phyloP scores from a whole-genome alignment of 1,139 yeast species.

The Lodderomyces beijingensis region DNA sequence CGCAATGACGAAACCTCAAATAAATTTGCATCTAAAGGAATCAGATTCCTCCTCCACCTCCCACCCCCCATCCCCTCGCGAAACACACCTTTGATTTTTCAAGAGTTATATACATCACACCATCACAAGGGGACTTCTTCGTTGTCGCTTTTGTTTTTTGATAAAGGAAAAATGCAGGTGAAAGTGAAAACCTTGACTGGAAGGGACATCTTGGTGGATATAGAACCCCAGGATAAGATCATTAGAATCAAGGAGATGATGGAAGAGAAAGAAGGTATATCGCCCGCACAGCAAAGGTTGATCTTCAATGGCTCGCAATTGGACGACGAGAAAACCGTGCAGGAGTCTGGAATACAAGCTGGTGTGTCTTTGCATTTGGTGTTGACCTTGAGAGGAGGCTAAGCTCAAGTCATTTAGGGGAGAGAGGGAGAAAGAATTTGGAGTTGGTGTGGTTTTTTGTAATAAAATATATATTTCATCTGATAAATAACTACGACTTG shows the following conservation, averaged over 20 bases:
- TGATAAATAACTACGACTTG: neutral
- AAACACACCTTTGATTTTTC: too few species aligned
- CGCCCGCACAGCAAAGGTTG: conserved; percentile 92
- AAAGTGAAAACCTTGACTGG: conserved; percentile 77
- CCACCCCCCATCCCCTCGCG: too few species aligned
- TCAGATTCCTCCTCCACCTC: too few species aligned
- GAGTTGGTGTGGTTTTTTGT: too few species aligned
- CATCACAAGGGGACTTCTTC: too few species aligned
- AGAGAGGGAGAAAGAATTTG: too few species aligned
- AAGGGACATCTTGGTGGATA: conserved; percentile 78
- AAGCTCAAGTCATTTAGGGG: too few species aligned
- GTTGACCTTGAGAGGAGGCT: conserved; percentile 85
- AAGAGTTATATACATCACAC: too few species aligned
- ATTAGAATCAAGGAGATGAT: conserved; percentile 84
- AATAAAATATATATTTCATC: neutral
- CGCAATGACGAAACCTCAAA: too few species aligned
- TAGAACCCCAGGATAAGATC: conserved; percentile 72
- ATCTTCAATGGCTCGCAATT: conserved; percentile 90
- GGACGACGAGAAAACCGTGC: conserved; percentile 71
- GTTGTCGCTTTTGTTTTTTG: neutral
- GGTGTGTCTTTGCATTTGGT: conserved; percentile 89
- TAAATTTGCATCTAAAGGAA: too few species aligned
- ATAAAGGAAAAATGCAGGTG: conserved; percentile 45
- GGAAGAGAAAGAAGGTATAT: conserved; percentile 97
- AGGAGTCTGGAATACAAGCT: conserved; percentile 59